Evolutionary conservation across 768 basidiomycete species (phyloP).

Genomic region (Coprinopsis sp.): DNA sequence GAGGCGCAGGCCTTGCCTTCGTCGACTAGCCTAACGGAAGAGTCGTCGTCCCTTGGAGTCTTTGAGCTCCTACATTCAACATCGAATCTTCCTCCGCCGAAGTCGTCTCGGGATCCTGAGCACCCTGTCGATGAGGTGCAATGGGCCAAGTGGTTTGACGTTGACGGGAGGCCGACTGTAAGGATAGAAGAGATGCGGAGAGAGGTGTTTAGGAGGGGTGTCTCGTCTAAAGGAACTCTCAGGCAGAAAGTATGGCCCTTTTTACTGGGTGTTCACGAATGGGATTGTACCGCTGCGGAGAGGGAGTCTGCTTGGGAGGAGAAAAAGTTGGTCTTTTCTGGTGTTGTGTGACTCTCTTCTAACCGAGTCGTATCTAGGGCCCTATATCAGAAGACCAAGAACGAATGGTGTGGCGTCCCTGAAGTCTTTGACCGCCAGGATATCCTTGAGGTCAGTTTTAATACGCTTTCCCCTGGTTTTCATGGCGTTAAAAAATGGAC

Average conservation of each 20-base stretch:
- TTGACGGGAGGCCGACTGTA: slow-evolving; percentile 63
- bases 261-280: slow-evolving; percentile 77
- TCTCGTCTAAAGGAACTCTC: slow-evolving; percentile 47
- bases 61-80: slow-evolving; percentile 83
- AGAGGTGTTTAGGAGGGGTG: slow-evolving; percentile 76
- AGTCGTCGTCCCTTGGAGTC: slow-evolving; percentile 73
- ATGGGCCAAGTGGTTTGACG: slow-evolving; percentile 79
- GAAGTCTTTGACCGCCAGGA: slow-evolving; percentile 79
- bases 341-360: background rate
- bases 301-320: slow-evolving; percentile 56
- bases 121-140: slow-evolving; percentile 70
- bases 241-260: slow-evolving; percentile 88
- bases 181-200: slow-evolving; percentile 64
- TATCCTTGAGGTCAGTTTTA: slow-evolving; percentile 63
- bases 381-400: slow-evolving; percentile 66
- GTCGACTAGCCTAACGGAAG: slow-evolving; percentile 45
- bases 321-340: slow-evolving; percentile 47
- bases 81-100: slow-evolving; percentile 76
- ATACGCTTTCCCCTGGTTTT: slow-evolving; percentile 4
- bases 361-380: slow-evolving; percentile 36
- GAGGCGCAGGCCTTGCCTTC: slow-evolving; percentile 71
- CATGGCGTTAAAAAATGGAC: slow-evolving; percentile 4
- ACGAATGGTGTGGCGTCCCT: slow-evolving; percentile 78
- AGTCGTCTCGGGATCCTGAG: slow-evolving; percentile 73
- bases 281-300: slow-evolving; percentile 65